Base-by-base conservation (phyloP, 306 rosid species). In the Trichosanthes truncata region DNA sequence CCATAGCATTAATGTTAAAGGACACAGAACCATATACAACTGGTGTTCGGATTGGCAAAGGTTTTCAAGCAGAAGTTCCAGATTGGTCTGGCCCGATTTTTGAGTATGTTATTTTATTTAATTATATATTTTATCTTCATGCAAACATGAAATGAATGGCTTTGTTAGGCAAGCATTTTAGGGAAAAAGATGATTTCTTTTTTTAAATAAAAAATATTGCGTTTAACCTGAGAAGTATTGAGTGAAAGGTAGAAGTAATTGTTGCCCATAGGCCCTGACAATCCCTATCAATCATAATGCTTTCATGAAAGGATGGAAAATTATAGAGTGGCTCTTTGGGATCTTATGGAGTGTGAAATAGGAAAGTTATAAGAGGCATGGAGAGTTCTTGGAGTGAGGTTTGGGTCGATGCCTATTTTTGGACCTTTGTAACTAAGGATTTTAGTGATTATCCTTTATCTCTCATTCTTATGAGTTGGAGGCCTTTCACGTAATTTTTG, bases 1-100 rank as follows among this genome's bases (percentile, higher is more conserved):
- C 89, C 57, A 81, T 89, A 79, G 56, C 80, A 53, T 80, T 79
- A 83, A 92, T 90, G 97, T 80, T 92, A 85, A 87, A 84, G 74
- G 90, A 91, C 80, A 81, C 80, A 20, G 89, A 81, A 83, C 89
- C 86, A 18, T 83, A 87, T 80, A 83, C 79, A 78, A 83, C 88
- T 79, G 36, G 83, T 77, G 97, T 94, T 62, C 86, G 98, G 63
- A 86, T 91, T 82, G 98, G 98, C 77, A 91, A 95, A 87, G 97
- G 95, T 78, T 95, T 92, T 91, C 98, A 95, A 88, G 98, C 90
- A 33, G 91, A 91, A 79, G 90, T 95, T 75, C 90, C 79, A 62
- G 92, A 87, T 41, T 92, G 98, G 97, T 87, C 89, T 59, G 96
- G 93, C 83, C 90, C 93, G 17, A 83, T 72, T 71, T 73, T 71